phyloP scores from a whole-genome alignment of 768 basidiomycete genomes.

The Leccinum subtestaceum region DNA sequence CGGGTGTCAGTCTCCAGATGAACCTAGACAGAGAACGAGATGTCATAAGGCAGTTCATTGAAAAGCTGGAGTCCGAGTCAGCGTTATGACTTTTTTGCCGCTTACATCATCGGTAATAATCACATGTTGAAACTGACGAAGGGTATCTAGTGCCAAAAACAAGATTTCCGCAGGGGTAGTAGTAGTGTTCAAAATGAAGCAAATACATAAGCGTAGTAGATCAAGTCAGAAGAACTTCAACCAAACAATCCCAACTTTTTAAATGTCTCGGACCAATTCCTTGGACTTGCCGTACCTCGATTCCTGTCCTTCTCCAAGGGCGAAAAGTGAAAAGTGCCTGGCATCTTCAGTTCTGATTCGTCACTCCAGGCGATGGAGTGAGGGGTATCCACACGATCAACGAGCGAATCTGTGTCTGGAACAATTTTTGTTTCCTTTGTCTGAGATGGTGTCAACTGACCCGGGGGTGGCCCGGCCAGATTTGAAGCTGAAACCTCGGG shows the following conservation, averaged over 20 bases:
- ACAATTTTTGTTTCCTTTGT: neutral
- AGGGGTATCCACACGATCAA: conserved; percentile 3
- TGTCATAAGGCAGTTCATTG: too few species aligned
- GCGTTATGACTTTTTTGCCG: too few species aligned
- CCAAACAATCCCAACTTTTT: conserved; percentile 26
- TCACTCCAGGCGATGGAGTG: conserved; percentile 18
- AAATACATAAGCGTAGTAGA: neutral
- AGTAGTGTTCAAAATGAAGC: neutral
- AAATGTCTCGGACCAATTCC: conserved; percentile 20
- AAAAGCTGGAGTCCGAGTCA: too few species aligned
- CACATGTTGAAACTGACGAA: too few species aligned
- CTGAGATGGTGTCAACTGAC: conserved; percentile 6
- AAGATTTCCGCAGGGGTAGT: neutral
- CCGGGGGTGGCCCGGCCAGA: neutral
- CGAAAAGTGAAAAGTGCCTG: conserved; percentile 47
- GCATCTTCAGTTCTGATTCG: conserved; percentile 42
- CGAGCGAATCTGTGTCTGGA: neutral
- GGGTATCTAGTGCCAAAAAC: too few species aligned
- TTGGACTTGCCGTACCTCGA: conserved; percentile 1
- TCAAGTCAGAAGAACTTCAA: conserved; percentile 5
- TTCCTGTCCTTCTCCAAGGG: conserved; percentile 2
- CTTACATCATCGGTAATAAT: too few species aligned
- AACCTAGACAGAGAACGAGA: too few species aligned
- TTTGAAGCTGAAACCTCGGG: neutral
- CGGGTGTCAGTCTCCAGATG: neutral